Conservation (phyloP, 2,329 filamentous ascomycete genomes). For the Aureobasidium sp. region DNA sequence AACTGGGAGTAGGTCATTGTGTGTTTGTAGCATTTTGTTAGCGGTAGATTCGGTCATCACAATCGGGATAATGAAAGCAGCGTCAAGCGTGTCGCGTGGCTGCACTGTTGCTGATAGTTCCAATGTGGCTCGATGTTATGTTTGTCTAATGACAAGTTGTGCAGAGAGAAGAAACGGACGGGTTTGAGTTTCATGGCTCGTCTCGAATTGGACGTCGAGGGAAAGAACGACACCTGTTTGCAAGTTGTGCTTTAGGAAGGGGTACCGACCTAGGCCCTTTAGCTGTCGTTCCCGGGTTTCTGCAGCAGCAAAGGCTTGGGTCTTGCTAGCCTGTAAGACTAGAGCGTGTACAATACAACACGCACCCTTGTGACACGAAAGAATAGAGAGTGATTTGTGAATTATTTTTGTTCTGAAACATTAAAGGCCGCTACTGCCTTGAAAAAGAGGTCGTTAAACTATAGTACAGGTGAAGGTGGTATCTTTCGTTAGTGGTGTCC, state of each 20-base stretch:
- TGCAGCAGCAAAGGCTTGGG: too few species aligned
- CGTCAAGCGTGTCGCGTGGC: background rate
- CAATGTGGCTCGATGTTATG: background rate
- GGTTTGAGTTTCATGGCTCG: background rate
- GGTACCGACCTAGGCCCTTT: background rate
- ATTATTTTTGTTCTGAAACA: background rate
- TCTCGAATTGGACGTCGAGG: background rate
- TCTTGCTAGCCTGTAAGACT: too few species aligned
- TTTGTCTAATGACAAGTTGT: background rate
- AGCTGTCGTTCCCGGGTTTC: background rate
- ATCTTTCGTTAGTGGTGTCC: background rate
- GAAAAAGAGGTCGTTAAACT: constrained; percentile 9
- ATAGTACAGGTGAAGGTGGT: constrained; percentile 5
- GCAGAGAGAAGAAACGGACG: background rate
- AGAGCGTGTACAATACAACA: too few species aligned
- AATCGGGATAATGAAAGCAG: background rate
- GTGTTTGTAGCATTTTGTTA: background rate
- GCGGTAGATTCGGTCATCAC: background rate
- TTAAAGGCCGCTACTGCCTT: constrained; percentile 9
- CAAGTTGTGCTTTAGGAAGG: background rate
- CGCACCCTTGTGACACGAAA: background rate
- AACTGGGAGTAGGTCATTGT: constrained; percentile 29
- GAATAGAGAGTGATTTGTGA: background rate
- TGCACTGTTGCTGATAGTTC: background rate
- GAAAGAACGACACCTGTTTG: background rate